Base-by-base conservation (phyloP, 2,329 filamentous ascomycete species). In the Fusarium heterosporum region DNA sequence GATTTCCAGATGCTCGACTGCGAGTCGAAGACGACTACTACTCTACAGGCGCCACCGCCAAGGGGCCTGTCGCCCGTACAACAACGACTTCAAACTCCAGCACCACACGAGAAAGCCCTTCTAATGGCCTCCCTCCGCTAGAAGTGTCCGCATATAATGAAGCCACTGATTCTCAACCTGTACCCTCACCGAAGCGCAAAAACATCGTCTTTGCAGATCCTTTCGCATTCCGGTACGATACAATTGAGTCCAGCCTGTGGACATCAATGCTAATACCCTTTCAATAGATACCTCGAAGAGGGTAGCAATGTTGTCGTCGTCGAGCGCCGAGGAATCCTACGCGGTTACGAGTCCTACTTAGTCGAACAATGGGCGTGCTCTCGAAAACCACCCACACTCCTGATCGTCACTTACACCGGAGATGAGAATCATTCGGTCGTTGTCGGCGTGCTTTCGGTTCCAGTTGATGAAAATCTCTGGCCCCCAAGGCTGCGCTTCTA, bases 331-430 rank as follows among this genome's bases (percentile, higher is more conserved):
- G 84, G 85, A 48, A 82, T 86, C 48, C 84, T 99, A 8, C 81
- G 87, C 62, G 95, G 95, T 68, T 98, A 97, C 79, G 94, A 98
- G 77, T 84, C 95, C 64, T 98, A 98, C 78, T 81, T 98, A 16
- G 93, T 98, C 68, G 96, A 98, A 78, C 96, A 99, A 83, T 99
- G 96, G 96, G 93, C 93, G 8, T 97, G 94, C 78, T 97, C 95
- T 13, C 89, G 96, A 51, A 86, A 89, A 56, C 93, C 96, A 64
- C 95, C 95, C 1, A 97, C 95, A 16, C 92, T 97, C 66, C 87
- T 97, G 48, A 96, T 98, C 68, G 92, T 91, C 40, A 97, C 94
- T 4, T 97, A 96, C 75, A 98, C 95, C 0, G 96, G 95, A 54
- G 93, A 97, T 72, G 84, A 88, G 32, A 89, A 88, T 32, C 91